Evolutionary conservation across 495 filamentous ascomycete genomes (phyloP), one percentile per base, ranked within the genome.

Genomic region (Melanomma pulvis-pyrius): DNA sequence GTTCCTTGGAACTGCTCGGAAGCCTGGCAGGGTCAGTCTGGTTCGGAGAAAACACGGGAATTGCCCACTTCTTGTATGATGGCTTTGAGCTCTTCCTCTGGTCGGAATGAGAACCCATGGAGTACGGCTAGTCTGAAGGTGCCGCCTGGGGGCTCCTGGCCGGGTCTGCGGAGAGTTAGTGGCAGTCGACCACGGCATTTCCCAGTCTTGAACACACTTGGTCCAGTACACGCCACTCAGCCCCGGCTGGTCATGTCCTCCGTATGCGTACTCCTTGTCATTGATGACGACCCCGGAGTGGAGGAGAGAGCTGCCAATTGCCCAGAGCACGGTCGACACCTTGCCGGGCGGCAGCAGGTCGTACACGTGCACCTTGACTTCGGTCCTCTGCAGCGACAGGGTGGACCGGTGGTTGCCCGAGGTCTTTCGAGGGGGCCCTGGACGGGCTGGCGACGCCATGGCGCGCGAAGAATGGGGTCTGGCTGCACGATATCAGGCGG

Each of bases 221-320:
- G 89, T 92, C 84, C 84, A 90, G 76, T 92, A 93, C 7, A 93
- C 90, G 29, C 90, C 90, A 6, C 87, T 90, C 36, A 86, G 72
- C 4, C 81, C 81, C n/a, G 71, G 82, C 49, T 79, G 78, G 70
- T 89, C 84, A 73, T 93, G 90, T 0, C 90, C 90, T n/a, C 90
- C 90, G 69, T 87, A 93, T 3, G 90, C 90, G 72, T 92, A 93
- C 78, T 93, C 90, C 46, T 81, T 82, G 55, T 86, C 83, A 65
- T 86, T 83, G 70, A 93, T 88, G n/a, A 89, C 86, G 39, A 93
- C 87, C 54, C 88, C 90, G 1, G 89, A 89, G 74, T 93, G 90
- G 6, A 92, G 82, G 29, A 92, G 85, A 24, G 86, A 87, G 36
- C 84, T 80, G 47, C 90, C 90, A 50, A 92, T 67, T 30, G 83